Evolutionary conservation across 2,329 filamentous ascomycete genomes (phyloP).

Genomic region (Ascochyta viciae-villosae): DNA sequence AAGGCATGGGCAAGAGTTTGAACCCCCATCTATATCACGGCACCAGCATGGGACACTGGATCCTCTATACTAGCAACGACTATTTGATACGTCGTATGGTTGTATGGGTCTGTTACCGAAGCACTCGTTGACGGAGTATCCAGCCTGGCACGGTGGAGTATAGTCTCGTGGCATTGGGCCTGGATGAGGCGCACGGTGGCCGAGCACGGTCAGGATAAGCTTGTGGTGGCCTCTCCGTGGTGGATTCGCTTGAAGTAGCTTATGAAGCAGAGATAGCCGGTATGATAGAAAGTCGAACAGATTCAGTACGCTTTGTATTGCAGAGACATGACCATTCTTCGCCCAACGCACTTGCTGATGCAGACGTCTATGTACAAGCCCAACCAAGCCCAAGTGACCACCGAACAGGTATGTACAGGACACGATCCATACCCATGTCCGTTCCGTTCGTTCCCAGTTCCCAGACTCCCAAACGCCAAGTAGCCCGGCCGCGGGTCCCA

Average conservation of each 20-base stretch:
- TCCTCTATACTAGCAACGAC: background rate
- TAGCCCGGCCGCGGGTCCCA: background rate
- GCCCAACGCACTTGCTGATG: slow-evolving; percentile 11
- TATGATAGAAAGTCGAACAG: background rate
- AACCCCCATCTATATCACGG: background rate
- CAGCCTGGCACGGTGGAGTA: background rate
- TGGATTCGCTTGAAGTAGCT: background rate
- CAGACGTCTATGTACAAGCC: slow-evolving; percentile 10
- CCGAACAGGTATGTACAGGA: slow-evolving; percentile 1
- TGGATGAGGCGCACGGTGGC: background rate
- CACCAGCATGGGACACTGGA: background rate
- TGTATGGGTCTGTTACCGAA: background rate
- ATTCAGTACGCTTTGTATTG: background rate
- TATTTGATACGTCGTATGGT: background rate
- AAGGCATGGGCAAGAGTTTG: background rate
- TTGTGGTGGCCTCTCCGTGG: background rate
- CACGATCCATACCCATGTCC: background rate
- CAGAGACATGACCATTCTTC: background rate
- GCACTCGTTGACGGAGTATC: background rate
- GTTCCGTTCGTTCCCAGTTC: background rate
- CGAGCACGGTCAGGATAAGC: background rate
- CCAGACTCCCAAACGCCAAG: background rate
- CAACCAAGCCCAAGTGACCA: background rate
- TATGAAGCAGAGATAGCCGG: background rate
- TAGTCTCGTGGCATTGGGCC: background rate